Percentiles rank a stretch among this genome's conserved stretches.
phyloP scores from a whole-genome alignment of 1,284 basidiomycete species.

The Austroboletus novae-zelandiae region DNA sequence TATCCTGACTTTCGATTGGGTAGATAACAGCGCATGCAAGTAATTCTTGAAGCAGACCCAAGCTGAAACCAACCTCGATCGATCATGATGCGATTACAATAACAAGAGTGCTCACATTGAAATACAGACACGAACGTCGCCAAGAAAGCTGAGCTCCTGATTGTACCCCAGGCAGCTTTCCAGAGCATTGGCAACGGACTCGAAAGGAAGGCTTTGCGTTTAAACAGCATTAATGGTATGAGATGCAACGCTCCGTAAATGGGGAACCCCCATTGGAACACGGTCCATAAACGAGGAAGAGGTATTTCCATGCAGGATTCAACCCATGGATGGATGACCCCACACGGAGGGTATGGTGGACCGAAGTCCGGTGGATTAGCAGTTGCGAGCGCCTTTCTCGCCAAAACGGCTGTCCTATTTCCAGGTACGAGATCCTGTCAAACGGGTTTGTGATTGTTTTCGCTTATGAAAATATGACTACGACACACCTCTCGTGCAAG shows the following conservation, averaged over 20 bases:
- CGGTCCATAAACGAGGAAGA: constrained; percentile 73
- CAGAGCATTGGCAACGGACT: constrained; percentile 65
- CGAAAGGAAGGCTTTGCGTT: constrained; percentile 56
- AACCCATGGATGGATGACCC: constrained; percentile 78
- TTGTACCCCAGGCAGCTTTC: constrained; percentile 69
- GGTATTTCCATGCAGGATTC: constrained; percentile 70
- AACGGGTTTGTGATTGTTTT: constrained; percentile 5
- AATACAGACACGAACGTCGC: constrained; percentile 84
- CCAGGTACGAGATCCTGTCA: constrained; percentile 40
- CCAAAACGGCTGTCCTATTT: constrained; percentile 40
- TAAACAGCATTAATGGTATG: constrained; percentile 82
- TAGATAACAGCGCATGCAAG: constrained; percentile 48
- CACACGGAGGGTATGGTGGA: constrained; percentile 59
- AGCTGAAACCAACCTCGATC: constrained; percentile 38
- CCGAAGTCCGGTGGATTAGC: constrained; percentile 43
- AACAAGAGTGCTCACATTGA: constrained; percentile 56
- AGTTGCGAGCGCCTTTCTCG: constrained; percentile 34
- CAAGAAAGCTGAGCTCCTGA: constrained; percentile 87
- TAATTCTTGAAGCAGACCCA: constrained; percentile 76
- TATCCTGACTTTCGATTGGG: constrained; percentile 39
- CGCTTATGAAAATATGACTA: constrained; percentile 11
- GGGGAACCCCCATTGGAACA: constrained; percentile 84
- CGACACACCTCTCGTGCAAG: constrained; percentile 46
- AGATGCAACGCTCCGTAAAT: constrained; percentile 91
- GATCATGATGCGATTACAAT: neutral